Percentiles rank a stretch among this genome's conserved stretches.
Evolutionary conservation across 331 rosid species (phyloP).

Genomic region (Pyracantha coccinea): DNA sequence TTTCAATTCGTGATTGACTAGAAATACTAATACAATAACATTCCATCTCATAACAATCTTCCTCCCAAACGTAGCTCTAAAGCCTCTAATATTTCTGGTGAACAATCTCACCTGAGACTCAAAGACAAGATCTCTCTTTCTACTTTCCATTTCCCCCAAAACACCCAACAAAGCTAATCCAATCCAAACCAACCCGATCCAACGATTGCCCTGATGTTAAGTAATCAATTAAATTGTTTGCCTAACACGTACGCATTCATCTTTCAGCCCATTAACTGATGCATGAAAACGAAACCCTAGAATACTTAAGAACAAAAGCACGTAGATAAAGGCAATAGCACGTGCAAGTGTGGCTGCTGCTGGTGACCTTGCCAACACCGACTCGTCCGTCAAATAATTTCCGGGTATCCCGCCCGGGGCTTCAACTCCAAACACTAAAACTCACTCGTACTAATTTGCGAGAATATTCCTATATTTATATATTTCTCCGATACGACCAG

Average conservation of each 20-base stretch:
- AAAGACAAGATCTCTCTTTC: not conserved
- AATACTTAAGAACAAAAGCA: not conserved
- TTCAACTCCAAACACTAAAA: too few relatives aligned
- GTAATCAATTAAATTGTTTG: not conserved
- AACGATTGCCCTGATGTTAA: not conserved
- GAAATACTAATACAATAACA: not conserved
- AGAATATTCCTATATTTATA: too few relatives aligned
- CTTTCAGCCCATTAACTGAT: not conserved
- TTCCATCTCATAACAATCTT: too few relatives aligned
- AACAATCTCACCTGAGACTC: not conserved
- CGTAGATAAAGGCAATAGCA: not conserved
- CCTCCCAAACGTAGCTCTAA: not conserved
- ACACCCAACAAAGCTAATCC: not conserved
- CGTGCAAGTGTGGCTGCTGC: constrained; percentile 12
- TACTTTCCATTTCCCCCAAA: not conserved
- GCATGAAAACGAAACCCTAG: not conserved
- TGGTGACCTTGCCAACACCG: not conserved
- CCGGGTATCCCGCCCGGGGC: not conserved
- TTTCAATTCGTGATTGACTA: too few relatives aligned
- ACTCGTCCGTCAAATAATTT: not conserved
- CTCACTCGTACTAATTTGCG: too few relatives aligned
- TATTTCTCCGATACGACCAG: not conserved
- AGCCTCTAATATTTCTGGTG: not conserved
- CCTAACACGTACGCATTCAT: not conserved
- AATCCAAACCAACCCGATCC: not conserved